Evolutionary conservation across 441 rosid species (phyloP), one percentile per base, ranked within the genome.

Genomic region (Flueggea neowawraea): DNA sequence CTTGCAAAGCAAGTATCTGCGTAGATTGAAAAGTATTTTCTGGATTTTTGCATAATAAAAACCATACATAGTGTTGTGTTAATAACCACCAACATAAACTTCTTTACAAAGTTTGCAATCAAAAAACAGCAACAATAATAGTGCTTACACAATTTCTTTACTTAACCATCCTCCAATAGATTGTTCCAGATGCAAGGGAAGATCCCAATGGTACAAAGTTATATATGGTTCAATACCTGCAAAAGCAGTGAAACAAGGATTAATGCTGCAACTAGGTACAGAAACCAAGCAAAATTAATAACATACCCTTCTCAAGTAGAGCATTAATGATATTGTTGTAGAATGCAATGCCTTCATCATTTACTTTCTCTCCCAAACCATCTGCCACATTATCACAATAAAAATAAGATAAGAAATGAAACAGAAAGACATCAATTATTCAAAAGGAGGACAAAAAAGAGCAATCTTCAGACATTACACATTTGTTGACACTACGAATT

Each of bases 181-280:
- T 43, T 90, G 90, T 16, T 90, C 79, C 73, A 94, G 95, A 77
- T 90, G 88, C 78, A 84, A 62, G 28, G 98, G 98, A 71, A 94
- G 97, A 84, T 94, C 98, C 98, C 98, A 94, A 72, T 90, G 97
- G 77, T 90, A 90, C 72, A 94, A 71, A 70, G 97, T 90, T 62
- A 52, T 74, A 66, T 60, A 94, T 53, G 98, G 97, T 76, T 82
- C 71, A 74, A 93, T 80, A 80, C 97, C 97, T 90, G 65, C 72
- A 69, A 59, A 69, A 64, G 63, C 49, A 58, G 64, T 57, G 32
- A 41, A 59, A 43, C 45, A 71, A 15, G 6, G 51, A 67, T 57
- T 51, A 53, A 52, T 22, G 44, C 53, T 58, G 17, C 12, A 51
- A 54, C 53, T 10, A 11, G 4, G 61, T 61, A 62, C 69, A 69